Evolutionary conservation across 2,329 filamentous ascomycete species (phyloP).

Genomic region (Geosmithia morbida): DNA sequence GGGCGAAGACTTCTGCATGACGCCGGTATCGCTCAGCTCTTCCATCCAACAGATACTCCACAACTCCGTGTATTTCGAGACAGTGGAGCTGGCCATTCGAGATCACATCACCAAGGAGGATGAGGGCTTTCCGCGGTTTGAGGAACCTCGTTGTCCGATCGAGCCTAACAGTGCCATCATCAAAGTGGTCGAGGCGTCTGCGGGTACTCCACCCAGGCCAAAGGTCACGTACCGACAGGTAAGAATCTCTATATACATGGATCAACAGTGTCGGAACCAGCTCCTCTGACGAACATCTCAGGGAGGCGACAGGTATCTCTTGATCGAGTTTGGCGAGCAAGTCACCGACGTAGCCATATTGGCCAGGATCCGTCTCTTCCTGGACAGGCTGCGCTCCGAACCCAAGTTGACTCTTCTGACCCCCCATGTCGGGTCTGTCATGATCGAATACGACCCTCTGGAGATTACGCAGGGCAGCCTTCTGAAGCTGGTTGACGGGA

Average conservation of each 20-base stretch:
- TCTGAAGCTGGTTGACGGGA: slow-evolving; percentile 3
- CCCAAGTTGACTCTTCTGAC: not conserved
- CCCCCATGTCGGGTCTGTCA: slow-evolving; percentile 7
- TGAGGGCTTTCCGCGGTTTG: not conserved
- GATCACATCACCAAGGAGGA: not conserved
- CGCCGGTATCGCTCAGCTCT: not conserved
- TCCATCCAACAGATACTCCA: not conserved
- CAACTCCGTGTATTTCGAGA: not conserved
- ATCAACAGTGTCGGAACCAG: not conserved
- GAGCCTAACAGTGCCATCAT: not conserved
- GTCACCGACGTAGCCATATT: slow-evolving; percentile 38
- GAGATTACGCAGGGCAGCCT: slow-evolving; percentile 5
- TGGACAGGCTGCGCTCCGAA: slow-evolving; percentile 3
- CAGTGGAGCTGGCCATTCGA: not conserved
- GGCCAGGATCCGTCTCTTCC: slow-evolving; percentile 8
- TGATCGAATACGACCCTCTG: slow-evolving; percentile 7
- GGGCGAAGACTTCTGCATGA: slow-evolving; percentile 24
- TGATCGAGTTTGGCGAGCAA: slow-evolving; percentile 43
- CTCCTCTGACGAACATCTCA: slow-evolving; percentile 5
- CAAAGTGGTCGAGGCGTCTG: not conserved
- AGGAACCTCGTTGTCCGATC: not conserved
- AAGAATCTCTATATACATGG: not conserved
- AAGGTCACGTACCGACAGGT: not conserved
- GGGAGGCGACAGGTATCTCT: slow-evolving; percentile 33
- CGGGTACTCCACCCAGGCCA: not conserved